Percentiles rank a stretch among this genome's conserved stretches.
These are phyloP conservation scores for Amylostereum areolatum DNA, from an alignment of 1,284 basidiomycete species.

Conservation along the genomic window DNA sequence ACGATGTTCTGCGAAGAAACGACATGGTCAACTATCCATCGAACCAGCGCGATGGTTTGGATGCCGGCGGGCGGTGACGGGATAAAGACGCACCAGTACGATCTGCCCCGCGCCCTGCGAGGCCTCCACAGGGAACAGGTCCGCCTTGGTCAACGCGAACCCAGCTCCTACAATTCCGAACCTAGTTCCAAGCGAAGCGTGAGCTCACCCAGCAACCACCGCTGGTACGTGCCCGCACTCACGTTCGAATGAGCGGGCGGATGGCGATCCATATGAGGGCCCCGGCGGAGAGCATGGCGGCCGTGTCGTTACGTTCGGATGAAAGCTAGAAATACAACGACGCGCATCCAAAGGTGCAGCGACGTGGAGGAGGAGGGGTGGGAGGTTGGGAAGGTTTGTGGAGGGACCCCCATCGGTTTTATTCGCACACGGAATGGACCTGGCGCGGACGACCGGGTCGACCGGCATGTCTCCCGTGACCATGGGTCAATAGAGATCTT, in stretches of 20 bases:
- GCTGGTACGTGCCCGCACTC: constrained; percentile 15
- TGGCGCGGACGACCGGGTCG: no score
- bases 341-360: background rate
- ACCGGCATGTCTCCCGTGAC: no score
- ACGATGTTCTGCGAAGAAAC: constrained; percentile 47
- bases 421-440: background rate
- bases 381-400: background rate
- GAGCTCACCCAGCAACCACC: no score
- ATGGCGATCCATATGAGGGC: constrained; percentile 52
- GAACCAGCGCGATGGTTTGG: background rate
- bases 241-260: constrained; percentile 57
- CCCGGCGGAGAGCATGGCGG: constrained; percentile 27
- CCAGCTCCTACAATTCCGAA: constrained; percentile 49
- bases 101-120: constrained; percentile 56
- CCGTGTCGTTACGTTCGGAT: background rate
- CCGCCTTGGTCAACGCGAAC: constrained; percentile 52
- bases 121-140: constrained; percentile 54
- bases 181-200: constrained; percentile 22
- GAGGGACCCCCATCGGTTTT: background rate
- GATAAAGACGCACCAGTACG: constrained; percentile 34
- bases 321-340: background rate
- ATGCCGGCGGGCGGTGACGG: background rate
- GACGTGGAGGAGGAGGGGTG: background rate
- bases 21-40: background rate
- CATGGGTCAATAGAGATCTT: no score